phyloP scores from a whole-genome alignment of 257 asterid genomes.

The Solanum bulbocastanum region DNA sequence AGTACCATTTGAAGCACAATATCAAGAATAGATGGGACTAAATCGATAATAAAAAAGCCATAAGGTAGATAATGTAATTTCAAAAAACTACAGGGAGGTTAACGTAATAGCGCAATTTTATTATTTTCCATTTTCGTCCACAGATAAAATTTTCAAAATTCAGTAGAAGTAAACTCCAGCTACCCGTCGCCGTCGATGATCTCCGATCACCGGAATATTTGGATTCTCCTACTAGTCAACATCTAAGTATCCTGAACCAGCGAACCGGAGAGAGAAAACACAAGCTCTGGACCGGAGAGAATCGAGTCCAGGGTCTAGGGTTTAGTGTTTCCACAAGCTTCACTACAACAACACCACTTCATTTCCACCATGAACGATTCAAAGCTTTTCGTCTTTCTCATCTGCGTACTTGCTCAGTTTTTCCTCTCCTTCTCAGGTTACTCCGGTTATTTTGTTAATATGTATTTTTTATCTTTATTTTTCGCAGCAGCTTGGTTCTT shows the following conservation, averaged over 20 bases:
- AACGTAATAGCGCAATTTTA: no score
- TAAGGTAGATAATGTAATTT: neutral
- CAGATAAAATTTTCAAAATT: neutral
- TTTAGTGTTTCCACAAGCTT: constrained; percentile 3
- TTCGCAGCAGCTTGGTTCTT: neutral
- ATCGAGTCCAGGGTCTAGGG: constrained; percentile 49
- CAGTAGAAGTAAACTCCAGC: neutral
- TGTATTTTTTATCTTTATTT: neutral
- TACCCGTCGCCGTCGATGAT: neutral
- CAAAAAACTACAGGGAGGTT: neutral
- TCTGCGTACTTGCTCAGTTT: constrained; percentile 30
- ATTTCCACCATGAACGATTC: constrained; percentile 34
- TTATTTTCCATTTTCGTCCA: neutral
- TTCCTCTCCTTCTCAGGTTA: constrained; percentile 45
- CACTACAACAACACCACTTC: neutral
- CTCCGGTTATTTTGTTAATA: neutral
- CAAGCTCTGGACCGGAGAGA: neutral
- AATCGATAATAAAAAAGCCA: neutral
- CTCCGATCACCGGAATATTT: neutral
- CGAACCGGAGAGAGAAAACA: neutral
- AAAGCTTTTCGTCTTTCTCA: constrained; percentile 26
- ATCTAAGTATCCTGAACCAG: neutral
- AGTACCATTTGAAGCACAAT: neutral
- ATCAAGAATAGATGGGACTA: neutral
- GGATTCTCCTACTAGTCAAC: neutral